phyloP scores from a whole-genome alignment of 2,329 filamentous ascomycete genomes.

The Scedosporium apiospermum region DNA sequence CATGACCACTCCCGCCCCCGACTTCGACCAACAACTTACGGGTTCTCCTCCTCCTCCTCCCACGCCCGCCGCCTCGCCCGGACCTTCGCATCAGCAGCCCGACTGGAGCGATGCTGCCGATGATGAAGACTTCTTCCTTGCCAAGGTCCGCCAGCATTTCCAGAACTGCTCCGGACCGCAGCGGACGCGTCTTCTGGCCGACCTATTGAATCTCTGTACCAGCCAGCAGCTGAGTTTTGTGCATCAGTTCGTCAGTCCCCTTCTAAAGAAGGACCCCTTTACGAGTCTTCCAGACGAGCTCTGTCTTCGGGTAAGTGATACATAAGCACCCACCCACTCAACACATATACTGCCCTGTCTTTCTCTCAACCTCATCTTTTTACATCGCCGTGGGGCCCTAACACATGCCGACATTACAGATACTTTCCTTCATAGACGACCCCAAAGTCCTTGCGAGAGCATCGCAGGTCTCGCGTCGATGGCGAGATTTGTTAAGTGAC shows the following conservation, averaged over 20 bases:
- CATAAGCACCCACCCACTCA: not conserved
- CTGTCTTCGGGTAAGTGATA: constrained; percentile 66
- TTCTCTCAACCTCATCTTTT: not conserved
- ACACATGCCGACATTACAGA: constrained; percentile 36
- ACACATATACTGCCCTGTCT: not conserved
- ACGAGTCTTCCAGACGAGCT: constrained; percentile 85
- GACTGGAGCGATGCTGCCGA: constrained; percentile 73
- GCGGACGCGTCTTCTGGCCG: constrained; percentile 72
- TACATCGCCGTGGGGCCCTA: not conserved
- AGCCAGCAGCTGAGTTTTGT: constrained; percentile 94
- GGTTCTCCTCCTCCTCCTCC: constrained; percentile 55
- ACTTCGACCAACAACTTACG: constrained; percentile 52
- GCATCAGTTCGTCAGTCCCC: constrained; percentile 86
- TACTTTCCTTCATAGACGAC: constrained; percentile 94
- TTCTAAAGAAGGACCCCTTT: constrained; percentile 94
- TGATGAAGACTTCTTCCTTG: constrained; percentile 73
- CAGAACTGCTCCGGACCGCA: constrained; percentile 65
- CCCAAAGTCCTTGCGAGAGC: constrained; percentile 87
- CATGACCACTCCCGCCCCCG: constrained; percentile 54
- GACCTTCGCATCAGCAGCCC: constrained; percentile 49
- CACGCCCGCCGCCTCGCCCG: constrained; percentile 56
- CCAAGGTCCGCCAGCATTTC: constrained; percentile 73
- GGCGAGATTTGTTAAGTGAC: constrained; percentile 87
- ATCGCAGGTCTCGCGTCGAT: constrained; percentile 90
- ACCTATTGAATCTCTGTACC: constrained; percentile 87